Evolutionary conservation across 2,329 filamentous ascomycete genomes (phyloP).

Genomic region (Botryosphaeria agaves): DNA sequence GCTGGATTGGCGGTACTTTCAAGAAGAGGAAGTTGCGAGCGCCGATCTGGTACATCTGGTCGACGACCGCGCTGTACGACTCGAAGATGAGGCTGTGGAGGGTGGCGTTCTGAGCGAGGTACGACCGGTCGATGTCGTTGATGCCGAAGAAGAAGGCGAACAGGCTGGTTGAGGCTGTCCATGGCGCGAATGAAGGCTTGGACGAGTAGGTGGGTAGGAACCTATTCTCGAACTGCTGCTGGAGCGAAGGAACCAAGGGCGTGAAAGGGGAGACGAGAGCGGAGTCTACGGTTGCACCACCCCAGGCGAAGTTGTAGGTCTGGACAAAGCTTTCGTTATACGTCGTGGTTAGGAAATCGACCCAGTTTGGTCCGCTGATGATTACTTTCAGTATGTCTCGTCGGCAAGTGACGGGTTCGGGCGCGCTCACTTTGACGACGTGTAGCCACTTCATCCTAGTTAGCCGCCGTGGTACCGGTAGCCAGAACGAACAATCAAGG

Average conservation of each 20-base stretch:
- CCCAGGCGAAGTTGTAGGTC: conserved; percentile 35
- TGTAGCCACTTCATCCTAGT: too few species aligned
- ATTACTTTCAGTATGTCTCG: too few species aligned
- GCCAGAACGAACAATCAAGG: not conserved
- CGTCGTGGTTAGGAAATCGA: conserved; percentile 29
- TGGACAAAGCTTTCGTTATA: conserved; percentile 28
- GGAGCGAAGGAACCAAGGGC: conserved; percentile 30
- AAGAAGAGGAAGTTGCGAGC: conserved; percentile 33
- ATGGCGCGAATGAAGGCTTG: conserved; percentile 18
- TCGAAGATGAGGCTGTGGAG: conserved; percentile 18
- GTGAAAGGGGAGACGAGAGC: conserved; percentile 33
- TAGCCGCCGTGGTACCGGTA: not conserved
- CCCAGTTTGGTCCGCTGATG: conserved; percentile 39
- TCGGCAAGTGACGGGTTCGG: too few species aligned
- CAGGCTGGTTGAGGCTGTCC: conserved; percentile 26
- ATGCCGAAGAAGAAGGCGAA: conserved; percentile 38
- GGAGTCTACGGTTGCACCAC: conserved; percentile 25
- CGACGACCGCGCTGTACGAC: conserved; percentile 18
- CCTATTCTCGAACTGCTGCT: conserved; percentile 30
- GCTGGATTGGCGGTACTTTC: conserved; percentile 31
- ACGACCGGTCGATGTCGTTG: conserved; percentile 37
- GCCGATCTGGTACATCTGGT: conserved; percentile 21
- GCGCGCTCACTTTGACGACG: conserved; percentile 13
- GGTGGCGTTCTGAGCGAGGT: conserved; percentile 20
- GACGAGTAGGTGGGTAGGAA: conserved; percentile 25